A percentile compares a stretch with the other conserved stretches of the same genome.
Conservation (phyloP, 306 rosid species). For the Crotalaria pallida region DNA sequence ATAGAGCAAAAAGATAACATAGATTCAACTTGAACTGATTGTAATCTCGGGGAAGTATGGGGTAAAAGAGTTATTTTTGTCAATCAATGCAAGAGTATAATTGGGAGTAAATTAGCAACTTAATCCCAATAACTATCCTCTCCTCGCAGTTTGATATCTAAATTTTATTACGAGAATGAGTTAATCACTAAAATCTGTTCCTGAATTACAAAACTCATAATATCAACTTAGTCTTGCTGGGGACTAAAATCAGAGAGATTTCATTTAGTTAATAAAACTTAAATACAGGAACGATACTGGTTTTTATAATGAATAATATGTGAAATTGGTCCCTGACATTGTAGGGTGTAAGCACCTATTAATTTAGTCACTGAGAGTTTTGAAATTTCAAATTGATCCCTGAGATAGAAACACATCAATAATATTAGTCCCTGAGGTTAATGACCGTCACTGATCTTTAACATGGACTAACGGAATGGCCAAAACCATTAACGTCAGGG, state of each 20-base stretch:
- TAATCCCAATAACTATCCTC: neutral
- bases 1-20: neutral
- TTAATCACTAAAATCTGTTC: neutral
- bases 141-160: neutral
- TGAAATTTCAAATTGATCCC: too few relatives aligned
- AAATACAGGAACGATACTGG: too few relatives aligned
- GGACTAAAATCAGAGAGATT: too few relatives aligned
- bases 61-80: neutral
- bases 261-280: too few relatives aligned
- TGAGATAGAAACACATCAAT: too few relatives aligned
- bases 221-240: neutral
- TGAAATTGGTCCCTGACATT: too few relatives aligned
- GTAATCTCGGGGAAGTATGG: neutral
- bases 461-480: too few relatives aligned
- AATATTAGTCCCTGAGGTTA: neutral
- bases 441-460: too few relatives aligned
- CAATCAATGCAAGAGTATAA: neutral
- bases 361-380: neutral
- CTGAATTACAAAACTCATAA: neutral
- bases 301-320: too few relatives aligned
- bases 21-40: slow-evolving; percentile 7
- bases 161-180: neutral
- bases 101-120: neutral
- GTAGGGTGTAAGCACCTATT: too few relatives aligned
- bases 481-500: neutral